Percentiles rank a stretch among this genome's conserved stretches.
Evolutionary conservation across 192 early-diverging fungal genomes (phyloP).

Genomic region (Coemansia reversa): DNA sequence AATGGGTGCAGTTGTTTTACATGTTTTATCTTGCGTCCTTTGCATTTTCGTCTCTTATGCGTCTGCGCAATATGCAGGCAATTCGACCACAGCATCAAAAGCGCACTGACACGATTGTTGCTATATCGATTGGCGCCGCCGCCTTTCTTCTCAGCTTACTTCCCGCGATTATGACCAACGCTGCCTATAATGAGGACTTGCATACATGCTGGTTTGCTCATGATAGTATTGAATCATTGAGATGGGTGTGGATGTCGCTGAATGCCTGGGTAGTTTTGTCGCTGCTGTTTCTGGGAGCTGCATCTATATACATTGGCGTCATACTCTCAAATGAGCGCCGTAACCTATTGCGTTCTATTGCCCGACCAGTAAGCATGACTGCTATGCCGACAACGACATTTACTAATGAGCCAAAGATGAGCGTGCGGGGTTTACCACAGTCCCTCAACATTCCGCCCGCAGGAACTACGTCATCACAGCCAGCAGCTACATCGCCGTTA

Average conservation of each 20-base stretch:
- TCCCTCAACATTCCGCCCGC: not conserved
- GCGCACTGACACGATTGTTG: slow-evolving; percentile 22
- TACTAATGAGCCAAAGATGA: not conserved
- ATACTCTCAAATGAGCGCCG: slow-evolving; percentile 44
- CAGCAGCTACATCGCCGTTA: not conserved
- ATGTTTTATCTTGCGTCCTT: slow-evolving; percentile 39
- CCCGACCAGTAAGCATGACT: not conserved
- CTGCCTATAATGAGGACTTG: slow-evolving; percentile 21
- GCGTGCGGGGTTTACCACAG: not conserved
- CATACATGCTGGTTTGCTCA: slow-evolving; percentile 34
- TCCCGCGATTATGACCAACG: slow-evolving; percentile 30
- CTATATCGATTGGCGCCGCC: slow-evolving; percentile 7
- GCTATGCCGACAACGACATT: not conserved
- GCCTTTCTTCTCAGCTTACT: slow-evolving; percentile 33
- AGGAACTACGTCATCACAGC: not conserved
- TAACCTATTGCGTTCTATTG: slow-evolving; percentile 29
- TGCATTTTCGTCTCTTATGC: slow-evolving; percentile 34
- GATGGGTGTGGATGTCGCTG: slow-evolving; percentile 50
- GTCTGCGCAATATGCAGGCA: slow-evolving; percentile 35
- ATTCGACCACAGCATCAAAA: slow-evolving; percentile 14
- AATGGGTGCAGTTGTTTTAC: slow-evolving; percentile 39
- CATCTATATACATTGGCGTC: slow-evolving; percentile 31
- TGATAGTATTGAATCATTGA: slow-evolving; percentile 11
- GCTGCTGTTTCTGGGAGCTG: slow-evolving; percentile 33
- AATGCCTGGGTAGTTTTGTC: slow-evolving; percentile 38